Evolutionary conservation across 352 stramenopile species (phyloP), one percentile per base, ranked within the genome.

Genomic region (Pythium brassicae): DNA sequence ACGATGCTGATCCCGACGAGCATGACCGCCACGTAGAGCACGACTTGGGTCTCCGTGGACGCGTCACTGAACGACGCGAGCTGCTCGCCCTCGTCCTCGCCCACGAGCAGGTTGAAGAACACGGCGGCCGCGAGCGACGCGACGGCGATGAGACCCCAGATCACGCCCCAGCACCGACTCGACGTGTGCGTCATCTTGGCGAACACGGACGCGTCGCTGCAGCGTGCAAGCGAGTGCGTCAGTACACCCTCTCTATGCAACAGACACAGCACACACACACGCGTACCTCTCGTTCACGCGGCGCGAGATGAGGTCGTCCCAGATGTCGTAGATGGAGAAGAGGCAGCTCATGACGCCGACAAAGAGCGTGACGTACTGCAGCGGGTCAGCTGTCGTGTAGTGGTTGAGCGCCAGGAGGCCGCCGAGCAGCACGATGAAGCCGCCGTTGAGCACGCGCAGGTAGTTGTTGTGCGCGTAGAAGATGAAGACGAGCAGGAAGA

Each of bases 271-370:
- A 7, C 32, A 37, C 14, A 43, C 29, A 26, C 5, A 46, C 5
- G 12, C 27, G 22, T 23, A 78, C 69, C 71, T 95, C 48, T 92
- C 83, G 60, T 95, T 92, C 19, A 94, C 75, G 37, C 87, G 80
- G 22, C 87, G 83, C 39, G 82, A 90, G 70, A 96, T 94, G 63
- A 96, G 80, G 59, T 96, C 87, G 67, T 96, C 87, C 74, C 82
- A 95, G 50, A 95, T 95, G 64, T 96, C 87, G 63, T 96, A 96
- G 57, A 96, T 85, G 25, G 85, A 93, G 64, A 95, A 96, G 55
- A 94, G 78, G 54, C 87, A 93, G 75, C 83, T 94, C 87, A 96
- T 96, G 73, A 94, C 85, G 40, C 87, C 87, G 19, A 96, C 57
- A 52, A 96, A 93, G 52, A 96, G 83, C 54, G 84, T 89, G 61